Evolutionary conservation across 352 stramenopile genomes (phyloP).

Genomic region (Peronospora destructor): DNA sequence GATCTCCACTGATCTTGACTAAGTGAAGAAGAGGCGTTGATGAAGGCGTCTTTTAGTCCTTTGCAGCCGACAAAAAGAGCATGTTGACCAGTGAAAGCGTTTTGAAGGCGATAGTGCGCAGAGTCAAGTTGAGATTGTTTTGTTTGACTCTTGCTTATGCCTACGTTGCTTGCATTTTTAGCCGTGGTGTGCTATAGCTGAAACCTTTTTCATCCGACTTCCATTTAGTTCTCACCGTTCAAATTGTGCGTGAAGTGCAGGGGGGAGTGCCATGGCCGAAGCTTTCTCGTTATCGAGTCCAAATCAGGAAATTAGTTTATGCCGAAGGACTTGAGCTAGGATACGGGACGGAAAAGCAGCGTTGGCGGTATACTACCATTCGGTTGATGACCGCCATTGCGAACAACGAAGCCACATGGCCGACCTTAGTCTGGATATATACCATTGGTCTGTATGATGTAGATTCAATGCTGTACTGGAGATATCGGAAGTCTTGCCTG

Average conservation of each 20-base stretch:
- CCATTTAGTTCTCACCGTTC: conserved; percentile 13
- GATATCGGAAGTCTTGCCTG: too few relatives aligned
- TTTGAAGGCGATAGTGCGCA: conserved; percentile 6
- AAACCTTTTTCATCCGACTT: conserved; percentile 20
- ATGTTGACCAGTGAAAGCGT: conserved; percentile 10
- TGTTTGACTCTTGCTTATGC: conserved; percentile 7
- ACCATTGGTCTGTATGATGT: conserved; percentile 22
- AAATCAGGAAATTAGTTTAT: conserved; percentile 4
- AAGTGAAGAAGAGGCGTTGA: background rate
- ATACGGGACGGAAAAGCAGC: conserved; percentile 1
- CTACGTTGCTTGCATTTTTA: conserved; percentile 10
- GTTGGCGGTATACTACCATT: conserved; percentile 2
- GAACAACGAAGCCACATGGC: conserved; percentile 28
- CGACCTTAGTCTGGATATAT: conserved; percentile 20
- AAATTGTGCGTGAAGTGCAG: conserved; percentile 2
- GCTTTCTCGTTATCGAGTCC: conserved; percentile 2
- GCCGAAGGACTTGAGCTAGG: background rate
- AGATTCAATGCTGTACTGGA: conserved; percentile 11
- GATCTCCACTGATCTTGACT: conserved; percentile 11
- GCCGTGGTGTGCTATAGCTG: conserved; percentile 3
- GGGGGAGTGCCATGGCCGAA: conserved; percentile 5
- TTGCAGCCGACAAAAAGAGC: background rate
- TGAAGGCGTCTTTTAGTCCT: background rate
- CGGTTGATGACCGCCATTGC: conserved; percentile 14
- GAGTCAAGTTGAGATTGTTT: conserved; percentile 5